Conservation (phyloP, 768 basidiomycete species). For the Pulveroboletus sp. region DNA sequence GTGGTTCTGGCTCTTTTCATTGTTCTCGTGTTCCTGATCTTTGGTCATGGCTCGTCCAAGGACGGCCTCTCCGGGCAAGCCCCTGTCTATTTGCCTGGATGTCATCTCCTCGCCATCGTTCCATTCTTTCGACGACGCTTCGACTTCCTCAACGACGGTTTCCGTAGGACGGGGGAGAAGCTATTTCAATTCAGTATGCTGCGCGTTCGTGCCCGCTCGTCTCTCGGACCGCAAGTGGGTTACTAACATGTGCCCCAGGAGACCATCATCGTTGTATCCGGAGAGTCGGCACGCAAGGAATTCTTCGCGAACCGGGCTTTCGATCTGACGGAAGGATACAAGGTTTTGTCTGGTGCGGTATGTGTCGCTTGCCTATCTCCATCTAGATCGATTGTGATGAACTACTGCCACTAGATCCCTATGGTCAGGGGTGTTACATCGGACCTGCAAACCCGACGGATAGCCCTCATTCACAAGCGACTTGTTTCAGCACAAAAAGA, state of each 20-base stretch:
- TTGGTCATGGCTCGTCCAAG: constrained; percentile 35
- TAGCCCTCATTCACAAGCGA: constrained; percentile 68
- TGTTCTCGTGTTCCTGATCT: constrained; percentile 38
- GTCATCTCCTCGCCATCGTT: constrained; percentile 50
- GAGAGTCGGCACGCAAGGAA: constrained; percentile 60
- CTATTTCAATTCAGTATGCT: constrained; percentile 69
- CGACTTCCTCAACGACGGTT: constrained; percentile 71
- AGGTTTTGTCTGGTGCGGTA: constrained; percentile 73
- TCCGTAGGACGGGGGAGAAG: constrained; percentile 59
- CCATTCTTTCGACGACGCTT: constrained; percentile 68
- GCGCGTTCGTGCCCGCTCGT: constrained; percentile 41
- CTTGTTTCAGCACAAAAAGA: constrained; percentile 59
- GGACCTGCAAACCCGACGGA: constrained; percentile 55
- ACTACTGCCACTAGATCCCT: constrained; percentile 49
- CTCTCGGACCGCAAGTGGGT: constrained; percentile 11
- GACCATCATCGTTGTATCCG: constrained; percentile 71
- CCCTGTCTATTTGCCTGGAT: constrained; percentile 55
- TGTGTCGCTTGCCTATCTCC: constrained; percentile 26
- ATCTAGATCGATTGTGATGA: constrained; percentile 13
- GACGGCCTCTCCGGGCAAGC: constrained; percentile 39
- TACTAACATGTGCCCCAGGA: constrained; percentile 41
- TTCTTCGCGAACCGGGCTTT: constrained; percentile 69
- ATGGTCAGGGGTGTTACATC: constrained; percentile 73
- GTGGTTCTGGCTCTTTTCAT: constrained; percentile 31
- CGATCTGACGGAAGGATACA: constrained; percentile 77